Evolutionary conservation across 306 rosid genomes (phyloP), one percentile per base, ranked within the genome.

Genomic region (Vigna hirtella): DNA sequence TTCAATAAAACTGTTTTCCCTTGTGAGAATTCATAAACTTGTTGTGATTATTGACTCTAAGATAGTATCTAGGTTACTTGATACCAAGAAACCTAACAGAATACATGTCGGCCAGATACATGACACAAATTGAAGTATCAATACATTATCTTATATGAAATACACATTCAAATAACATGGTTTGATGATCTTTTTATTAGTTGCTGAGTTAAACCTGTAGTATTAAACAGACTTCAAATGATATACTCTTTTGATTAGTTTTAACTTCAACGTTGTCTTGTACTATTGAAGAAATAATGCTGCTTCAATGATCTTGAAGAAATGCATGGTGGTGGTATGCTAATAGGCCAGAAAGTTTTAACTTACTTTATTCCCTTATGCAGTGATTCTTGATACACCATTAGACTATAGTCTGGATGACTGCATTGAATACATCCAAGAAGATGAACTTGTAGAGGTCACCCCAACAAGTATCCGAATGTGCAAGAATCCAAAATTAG

Each of bases 371-470:
- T 63, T 78, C 55, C 34, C 53, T 26, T 48, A 2, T 85, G 89
- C 90, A 94, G 98, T 94, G 76, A 70, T 94, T 84, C 97, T 95
- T 62, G 97, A 95, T 77, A 95, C 98, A 34, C 98, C 98, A n/a
- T 51, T 95, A 95, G 91, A 79, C 72, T 95, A 87, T 77, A 95
- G 98, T 87, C 83, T 92, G 78, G 98, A 92, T 64, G 98, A 95
- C 84, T 92, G 98, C 88, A 95, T 95, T 34, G 98, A 95, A 82
- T 95, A 95, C 95, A 92, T 95, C 68, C 97, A 93, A 88, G 98
- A 95, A 88, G 99, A 95, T 74, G 99, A 95, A 81, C 83, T 88
- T 20, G 99, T 93, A 8, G 99, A 93, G 83, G 96, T 91, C 78
- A 93, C 98, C 65, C 99, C 98, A 0, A 52, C 32, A 30, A 86